phyloP scores from a whole-genome alignment of 2,329 filamentous ascomycete species.

The Diatrype stigma region DNA sequence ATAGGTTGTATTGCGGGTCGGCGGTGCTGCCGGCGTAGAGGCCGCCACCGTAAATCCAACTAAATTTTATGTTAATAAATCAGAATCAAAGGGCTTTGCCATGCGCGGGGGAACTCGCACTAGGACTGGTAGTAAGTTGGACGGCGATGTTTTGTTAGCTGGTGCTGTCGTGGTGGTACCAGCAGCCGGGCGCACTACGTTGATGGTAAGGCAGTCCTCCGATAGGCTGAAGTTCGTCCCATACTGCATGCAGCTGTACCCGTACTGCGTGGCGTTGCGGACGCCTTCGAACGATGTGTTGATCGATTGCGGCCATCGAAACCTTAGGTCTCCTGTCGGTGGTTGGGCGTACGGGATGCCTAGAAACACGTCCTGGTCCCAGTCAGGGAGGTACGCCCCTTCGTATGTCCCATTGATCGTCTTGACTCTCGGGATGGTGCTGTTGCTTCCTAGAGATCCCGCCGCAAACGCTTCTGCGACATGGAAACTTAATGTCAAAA shows the following conservation, averaged over 20 bases:
- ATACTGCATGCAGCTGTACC: constrained; percentile 45
- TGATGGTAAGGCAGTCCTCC: constrained; percentile 44
- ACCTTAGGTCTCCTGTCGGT: constrained; percentile 32
- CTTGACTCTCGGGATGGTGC: constrained; percentile 10
- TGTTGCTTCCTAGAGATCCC: neutral
- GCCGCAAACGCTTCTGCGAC: neutral
- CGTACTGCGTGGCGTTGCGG: constrained; percentile 37
- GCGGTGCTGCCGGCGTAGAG: constrained; percentile 45
- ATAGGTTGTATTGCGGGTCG: constrained; percentile 60
- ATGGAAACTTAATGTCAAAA: neutral
- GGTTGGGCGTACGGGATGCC: constrained; percentile 37
- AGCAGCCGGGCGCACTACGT: constrained; percentile 35
- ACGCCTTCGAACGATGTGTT: constrained; percentile 34
- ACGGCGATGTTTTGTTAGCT: too few relatives aligned
- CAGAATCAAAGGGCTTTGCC: too few relatives aligned
- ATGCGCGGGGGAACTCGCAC: too few relatives aligned
- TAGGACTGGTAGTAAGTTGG: constrained; percentile 34
- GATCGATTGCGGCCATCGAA: constrained; percentile 32
- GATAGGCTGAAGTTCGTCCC: constrained; percentile 36
- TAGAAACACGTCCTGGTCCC: constrained; percentile 37
- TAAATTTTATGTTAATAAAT: too few relatives aligned
- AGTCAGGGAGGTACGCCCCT: constrained; percentile 28
- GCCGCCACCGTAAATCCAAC: constrained; percentile 60
- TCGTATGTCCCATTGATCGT: constrained; percentile 31
- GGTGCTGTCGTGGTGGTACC: constrained; percentile 12